These are phyloP conservation scores for Ophiosphaerella herpotricha DNA, from an alignment of 2,329 filamentous ascomycete species.

Conservation along the genomic window DNA sequence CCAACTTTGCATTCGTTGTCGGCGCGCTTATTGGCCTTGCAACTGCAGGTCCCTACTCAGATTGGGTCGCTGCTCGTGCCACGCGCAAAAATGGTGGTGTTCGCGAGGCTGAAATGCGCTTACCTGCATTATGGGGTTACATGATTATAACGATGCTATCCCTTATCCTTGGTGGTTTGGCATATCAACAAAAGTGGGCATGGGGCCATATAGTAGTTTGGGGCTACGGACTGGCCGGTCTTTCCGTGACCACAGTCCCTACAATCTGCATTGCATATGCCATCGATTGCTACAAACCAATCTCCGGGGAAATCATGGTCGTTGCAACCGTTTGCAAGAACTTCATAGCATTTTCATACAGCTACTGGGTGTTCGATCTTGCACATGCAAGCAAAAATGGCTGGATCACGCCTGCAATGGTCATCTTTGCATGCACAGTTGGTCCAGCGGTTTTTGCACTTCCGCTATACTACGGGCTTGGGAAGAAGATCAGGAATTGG, in stretches of 20 bases:
- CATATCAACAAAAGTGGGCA: slow-evolving; percentile 55
- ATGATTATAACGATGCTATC: slow-evolving; percentile 57
- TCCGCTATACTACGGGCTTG: slow-evolving; percentile 49
- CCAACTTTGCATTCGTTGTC: slow-evolving; percentile 54
- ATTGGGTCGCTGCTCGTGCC: slow-evolving; percentile 60
- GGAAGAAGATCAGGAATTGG: slow-evolving; percentile 48
- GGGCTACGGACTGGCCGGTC: slow-evolving; percentile 53
- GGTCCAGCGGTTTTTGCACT: slow-evolving; percentile 47
- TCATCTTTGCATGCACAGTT: slow-evolving; percentile 49
- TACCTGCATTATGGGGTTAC: slow-evolving; percentile 53
- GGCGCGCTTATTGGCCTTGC: slow-evolving; percentile 59
- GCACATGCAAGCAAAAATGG: slow-evolving; percentile 41
- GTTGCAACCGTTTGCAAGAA: slow-evolving; percentile 53
- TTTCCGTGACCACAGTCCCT: slow-evolving; percentile 49
- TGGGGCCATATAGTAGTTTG: slow-evolving; percentile 57
- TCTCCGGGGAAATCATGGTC: slow-evolving; percentile 54
- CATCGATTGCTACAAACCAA: slow-evolving; percentile 54
- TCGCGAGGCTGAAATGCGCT: slow-evolving; percentile 63
- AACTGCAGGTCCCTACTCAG: slow-evolving; percentile 60
- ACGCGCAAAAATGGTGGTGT: slow-evolving; percentile 60
- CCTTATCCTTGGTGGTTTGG: slow-evolving; percentile 54
- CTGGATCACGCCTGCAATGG: slow-evolving; percentile 51
- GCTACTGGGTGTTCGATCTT: slow-evolving; percentile 50
- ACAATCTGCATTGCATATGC: slow-evolving; percentile 53
- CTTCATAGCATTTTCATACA: slow-evolving; percentile 50